Evolutionary conservation across 192 early-diverging fungal species (phyloP).

Genomic region (Podila epicladia): DNA sequence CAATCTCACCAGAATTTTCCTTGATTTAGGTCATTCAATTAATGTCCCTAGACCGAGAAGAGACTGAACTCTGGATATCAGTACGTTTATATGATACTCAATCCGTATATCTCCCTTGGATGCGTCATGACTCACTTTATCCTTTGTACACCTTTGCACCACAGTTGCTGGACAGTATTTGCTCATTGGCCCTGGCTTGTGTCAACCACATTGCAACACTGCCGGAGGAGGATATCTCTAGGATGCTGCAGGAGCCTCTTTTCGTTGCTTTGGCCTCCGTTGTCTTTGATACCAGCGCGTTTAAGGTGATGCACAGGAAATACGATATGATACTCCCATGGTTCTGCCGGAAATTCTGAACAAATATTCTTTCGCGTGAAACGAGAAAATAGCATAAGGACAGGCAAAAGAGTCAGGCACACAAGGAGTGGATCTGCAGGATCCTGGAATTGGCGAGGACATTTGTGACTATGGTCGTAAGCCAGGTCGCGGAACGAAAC

Average conservation of each 20-base stretch:
- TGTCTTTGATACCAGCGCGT: conserved; percentile 18
- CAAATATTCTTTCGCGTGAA: no score
- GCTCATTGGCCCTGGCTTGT: conserved; percentile 11
- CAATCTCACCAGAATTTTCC: neutral
- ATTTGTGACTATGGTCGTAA: neutral
- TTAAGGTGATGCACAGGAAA: neutral
- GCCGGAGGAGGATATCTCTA: neutral
- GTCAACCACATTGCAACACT: conserved; percentile 10
- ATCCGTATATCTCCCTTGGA: no score
- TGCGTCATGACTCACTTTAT: no score
- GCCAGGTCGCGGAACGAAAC: neutral
- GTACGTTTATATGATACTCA: neutral
- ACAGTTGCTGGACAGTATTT: neutral
- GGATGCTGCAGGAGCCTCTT: conserved; percentile 2
- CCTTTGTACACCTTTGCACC: neutral
- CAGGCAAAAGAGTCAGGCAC: neutral
- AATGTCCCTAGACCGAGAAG: neutral
- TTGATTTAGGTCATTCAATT: neutral
- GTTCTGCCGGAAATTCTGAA: no score
- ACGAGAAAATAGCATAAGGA: neutral
- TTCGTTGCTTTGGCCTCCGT: conserved; percentile 17
- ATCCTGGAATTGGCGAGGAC: neutral
- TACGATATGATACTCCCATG: no score
- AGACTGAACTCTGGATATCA: neutral
- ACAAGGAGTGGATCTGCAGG: neutral